Base-by-base conservation (phyloP, 441 rosid species). In the Flueggea neowawraea region DNA sequence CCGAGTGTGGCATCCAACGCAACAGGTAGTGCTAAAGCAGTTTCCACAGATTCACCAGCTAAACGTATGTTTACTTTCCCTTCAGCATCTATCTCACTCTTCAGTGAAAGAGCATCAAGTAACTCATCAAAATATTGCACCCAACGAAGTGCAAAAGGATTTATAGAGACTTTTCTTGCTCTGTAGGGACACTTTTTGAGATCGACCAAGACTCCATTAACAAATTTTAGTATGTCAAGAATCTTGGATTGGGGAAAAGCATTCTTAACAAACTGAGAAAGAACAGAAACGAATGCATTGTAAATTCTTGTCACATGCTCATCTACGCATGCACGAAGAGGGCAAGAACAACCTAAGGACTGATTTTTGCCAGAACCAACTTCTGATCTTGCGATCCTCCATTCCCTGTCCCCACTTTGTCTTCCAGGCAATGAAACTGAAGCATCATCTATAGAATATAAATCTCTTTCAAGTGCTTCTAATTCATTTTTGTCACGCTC, bases 401-500 rank as follows among this genome's bases (percentile, higher is more conserved):
- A 91, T 70, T 82, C 82, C 78, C 71, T 81, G 80, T 82, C 80
- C 62, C 98, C 99, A 69, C 96, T 91, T 72, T 79, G 97, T 70
- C 99, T 91, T 79, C 97, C 97, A 31, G 99, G 96, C 61, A 95
- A 72, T 9, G 86, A 82, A 66, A 91, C 73, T 0, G 88, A 78
- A 54, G 66, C 72, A 72, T 86, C 91, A 64, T 82, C 81, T 15
- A 69, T 52, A 15, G 80, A 81, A 72, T 72, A 80, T 36, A 83
- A 68, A 64, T 69, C 71, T 60, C 75, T 80, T 74, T 89, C 95
- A 43, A 88, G 78, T 68, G 78, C 84, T 61, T 86, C 87, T 67
- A 62, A 68, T 83, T 91, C 99, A 57, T 47, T 68, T 16, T 73
- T 88, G 55, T 89, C 96, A 52, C 88, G 85, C 48, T 66, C 80